Percentiles rank a stretch among this genome's conserved stretches.
Evolutionary conservation across 106 monocot genomes (phyloP).

Genomic region (Phalaenopsis equestris): DNA sequence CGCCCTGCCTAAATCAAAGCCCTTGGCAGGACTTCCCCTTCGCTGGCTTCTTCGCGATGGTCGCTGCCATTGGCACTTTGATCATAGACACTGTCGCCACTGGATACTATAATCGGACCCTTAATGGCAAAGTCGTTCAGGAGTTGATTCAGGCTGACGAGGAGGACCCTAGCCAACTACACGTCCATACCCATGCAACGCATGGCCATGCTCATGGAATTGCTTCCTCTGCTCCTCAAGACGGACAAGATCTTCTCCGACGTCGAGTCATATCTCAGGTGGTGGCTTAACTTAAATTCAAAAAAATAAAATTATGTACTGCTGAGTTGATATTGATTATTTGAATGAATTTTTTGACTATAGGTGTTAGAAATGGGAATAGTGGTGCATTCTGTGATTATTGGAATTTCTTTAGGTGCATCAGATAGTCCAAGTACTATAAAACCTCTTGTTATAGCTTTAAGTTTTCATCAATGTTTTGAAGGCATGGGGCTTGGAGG

Average conservation of each 20-base stretch:
- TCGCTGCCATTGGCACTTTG: constrained; percentile 39
- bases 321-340: background rate
- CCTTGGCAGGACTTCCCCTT: constrained; percentile 50
- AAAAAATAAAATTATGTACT: too few relatives aligned
- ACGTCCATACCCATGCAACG: constrained; percentile 23
- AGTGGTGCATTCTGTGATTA: constrained; percentile 63
- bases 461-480: constrained; percentile 66
- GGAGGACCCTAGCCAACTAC: background rate
- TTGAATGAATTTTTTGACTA: background rate
- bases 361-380: constrained; percentile 70
- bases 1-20: constrained; percentile 22
- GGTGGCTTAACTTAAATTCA: background rate
- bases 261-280: constrained; percentile 54
- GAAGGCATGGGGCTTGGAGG: constrained; percentile 72
- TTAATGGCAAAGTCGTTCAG: background rate
- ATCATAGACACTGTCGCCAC: constrained; percentile 36
- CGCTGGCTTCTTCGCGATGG: constrained; percentile 48
- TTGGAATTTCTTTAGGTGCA: constrained; percentile 55
- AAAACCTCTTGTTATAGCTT: constrained; percentile 36
- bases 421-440: constrained; percentile 43
- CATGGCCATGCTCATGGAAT: constrained; percentile 34
- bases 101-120: constrained; percentile 20
- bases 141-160: background rate
- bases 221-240: background rate
- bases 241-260: constrained; percentile 17